These are phyloP conservation scores for Calonectria leucothoes DNA, from an alignment of 2,329 filamentous ascomycete species.

Conservation along the genomic window DNA sequence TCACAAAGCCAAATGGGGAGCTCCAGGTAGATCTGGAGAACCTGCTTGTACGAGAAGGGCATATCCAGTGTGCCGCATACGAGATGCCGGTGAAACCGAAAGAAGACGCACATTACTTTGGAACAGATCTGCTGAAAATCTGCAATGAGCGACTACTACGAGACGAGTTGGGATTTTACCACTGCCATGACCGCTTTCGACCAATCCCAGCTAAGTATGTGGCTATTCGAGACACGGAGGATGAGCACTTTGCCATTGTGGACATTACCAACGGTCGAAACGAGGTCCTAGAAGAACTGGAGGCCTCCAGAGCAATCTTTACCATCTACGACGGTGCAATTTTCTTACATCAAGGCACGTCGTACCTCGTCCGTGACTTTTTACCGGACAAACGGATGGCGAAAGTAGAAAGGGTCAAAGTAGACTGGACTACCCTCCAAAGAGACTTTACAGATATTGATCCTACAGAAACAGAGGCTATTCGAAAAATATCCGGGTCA, in stretches of 20 bases:
- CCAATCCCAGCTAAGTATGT: constrained; percentile 87
- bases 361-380: constrained; percentile 92
- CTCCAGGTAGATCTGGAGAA: constrained; percentile 94
- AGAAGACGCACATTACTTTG: constrained; percentile 84
- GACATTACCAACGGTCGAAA: constrained; percentile 88
- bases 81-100: constrained; percentile 91
- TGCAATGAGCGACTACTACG: constrained; percentile 78
- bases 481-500: constrained; percentile 75
- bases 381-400: constrained; percentile 83
- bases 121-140: constrained; percentile 75
- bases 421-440: constrained; percentile 95
- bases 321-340: constrained; percentile 97
- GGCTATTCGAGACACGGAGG: constrained; percentile 86
- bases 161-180: constrained; percentile 85
- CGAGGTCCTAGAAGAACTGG: constrained; percentile 91
- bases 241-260: constrained; percentile 94
- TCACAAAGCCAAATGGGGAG: constrained; percentile 89
- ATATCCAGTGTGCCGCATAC: constrained; percentile 93
- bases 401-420: constrained; percentile 87
- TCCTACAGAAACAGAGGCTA: constrained; percentile 89
- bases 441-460: constrained; percentile 96
- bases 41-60: constrained; percentile 90
- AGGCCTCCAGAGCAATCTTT: constrained; percentile 93
- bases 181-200: constrained; percentile 89
- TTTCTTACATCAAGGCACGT: constrained; percentile 95